Evolutionary conservation across 495 filamentous ascomycete genomes (phyloP).

Genomic region (Neurospora cerealis): DNA sequence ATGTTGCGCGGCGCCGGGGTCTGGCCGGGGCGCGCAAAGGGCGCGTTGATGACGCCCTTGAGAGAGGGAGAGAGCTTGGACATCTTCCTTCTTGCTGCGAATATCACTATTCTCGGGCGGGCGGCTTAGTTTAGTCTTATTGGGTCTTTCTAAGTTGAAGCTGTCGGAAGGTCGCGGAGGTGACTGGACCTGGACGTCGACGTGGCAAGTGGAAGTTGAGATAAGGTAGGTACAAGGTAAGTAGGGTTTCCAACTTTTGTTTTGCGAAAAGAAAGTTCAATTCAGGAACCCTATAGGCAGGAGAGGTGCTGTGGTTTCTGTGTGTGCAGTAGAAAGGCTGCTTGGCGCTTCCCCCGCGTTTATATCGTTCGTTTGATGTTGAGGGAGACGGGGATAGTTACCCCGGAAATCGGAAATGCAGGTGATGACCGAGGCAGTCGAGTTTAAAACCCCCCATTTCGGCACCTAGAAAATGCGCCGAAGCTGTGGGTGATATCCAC

Average conservation of each 20-base stretch:
- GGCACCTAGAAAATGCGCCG: neutral
- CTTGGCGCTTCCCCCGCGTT: neutral
- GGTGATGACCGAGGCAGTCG: neutral
- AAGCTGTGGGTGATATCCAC: neutral
- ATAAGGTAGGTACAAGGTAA: neutral
- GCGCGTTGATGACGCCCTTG: slow-evolving; percentile 62
- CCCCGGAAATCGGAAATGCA: neutral
- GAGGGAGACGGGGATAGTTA: neutral
- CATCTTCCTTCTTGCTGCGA: slow-evolving; percentile 32
- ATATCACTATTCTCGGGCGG: neutral
- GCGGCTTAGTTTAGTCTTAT: neutral
- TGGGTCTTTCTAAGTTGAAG: neutral
- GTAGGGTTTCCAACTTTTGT: neutral
- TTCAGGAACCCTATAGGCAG: neutral
- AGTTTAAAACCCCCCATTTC: neutral
- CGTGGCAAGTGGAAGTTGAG: neutral
- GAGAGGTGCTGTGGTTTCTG: neutral
- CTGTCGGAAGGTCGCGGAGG: neutral
- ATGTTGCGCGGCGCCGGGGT: slow-evolving; percentile 53
- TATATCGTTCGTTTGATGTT: neutral
- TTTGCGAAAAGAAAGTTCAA: neutral
- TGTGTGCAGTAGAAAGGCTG: neutral
- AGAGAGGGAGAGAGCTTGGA: slow-evolving; percentile 57
- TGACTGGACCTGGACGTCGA: neutral
- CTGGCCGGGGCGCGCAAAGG: slow-evolving; percentile 55